phyloP scores from a whole-genome alignment of 139 green algal species.

The Chlamydomonas urium region DNA sequence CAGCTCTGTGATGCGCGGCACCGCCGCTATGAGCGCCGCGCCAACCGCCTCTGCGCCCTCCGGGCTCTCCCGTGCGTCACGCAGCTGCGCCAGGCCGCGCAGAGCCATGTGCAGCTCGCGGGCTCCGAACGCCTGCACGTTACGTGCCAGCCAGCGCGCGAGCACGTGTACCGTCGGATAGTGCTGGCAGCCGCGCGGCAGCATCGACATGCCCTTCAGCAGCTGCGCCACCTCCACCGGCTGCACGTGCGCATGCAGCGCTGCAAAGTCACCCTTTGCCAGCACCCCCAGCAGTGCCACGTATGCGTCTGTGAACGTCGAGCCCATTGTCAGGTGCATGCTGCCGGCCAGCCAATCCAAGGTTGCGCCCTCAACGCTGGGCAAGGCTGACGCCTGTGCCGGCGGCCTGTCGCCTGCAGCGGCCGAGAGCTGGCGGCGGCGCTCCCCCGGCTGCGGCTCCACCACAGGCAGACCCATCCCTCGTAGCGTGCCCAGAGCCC shows the following conservation, averaged over 20 bases:
- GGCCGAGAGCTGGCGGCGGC: not conserved
- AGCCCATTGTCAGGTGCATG: not conserved
- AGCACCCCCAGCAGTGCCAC: not conserved
- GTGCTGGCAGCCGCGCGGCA: constrained; percentile 1
- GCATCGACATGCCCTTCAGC: constrained; percentile 12
- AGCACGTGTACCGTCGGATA: not conserved
- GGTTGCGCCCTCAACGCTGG: not conserved
- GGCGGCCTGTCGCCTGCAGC: not conserved
- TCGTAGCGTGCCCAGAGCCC: constrained; percentile 9
- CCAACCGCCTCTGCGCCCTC: not conserved
- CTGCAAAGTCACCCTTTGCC: not conserved
- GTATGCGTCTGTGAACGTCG: not conserved
- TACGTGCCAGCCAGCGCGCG: not conserved
- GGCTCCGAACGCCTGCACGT: not conserved
- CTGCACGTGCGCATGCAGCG: constrained; percentile 1
- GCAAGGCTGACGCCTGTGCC: not conserved
- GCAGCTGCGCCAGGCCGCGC: not conserved
- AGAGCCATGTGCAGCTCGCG: not conserved
- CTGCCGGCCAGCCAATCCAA: not conserved
- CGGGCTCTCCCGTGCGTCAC: not conserved
- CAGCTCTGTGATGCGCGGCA: not conserved
- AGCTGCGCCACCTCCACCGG: not conserved
- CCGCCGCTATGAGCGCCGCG: not conserved
- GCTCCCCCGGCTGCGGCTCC: not conserved
- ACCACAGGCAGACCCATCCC: not conserved